Base-by-base conservation (phyloP, 108 stramenopile genomes). In the Conticribra guillardii region DNA sequence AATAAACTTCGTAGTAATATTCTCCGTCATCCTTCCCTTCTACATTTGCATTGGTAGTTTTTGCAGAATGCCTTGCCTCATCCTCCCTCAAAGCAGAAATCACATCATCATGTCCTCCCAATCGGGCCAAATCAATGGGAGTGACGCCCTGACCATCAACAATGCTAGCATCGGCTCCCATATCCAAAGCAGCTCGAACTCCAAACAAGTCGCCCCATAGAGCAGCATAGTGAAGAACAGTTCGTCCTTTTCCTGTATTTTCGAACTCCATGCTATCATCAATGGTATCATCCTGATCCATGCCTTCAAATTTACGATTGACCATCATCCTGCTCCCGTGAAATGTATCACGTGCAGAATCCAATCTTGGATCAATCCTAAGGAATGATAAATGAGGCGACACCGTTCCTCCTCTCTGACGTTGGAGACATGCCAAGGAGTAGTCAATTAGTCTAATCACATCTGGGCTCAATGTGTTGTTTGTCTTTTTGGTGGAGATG, bases 1-100 rank as follows among this genome's bases (percentile, higher is more conserved):
- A 63, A 44, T 75, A 81, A 17, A 81, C 49, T 33, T 81, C 80
- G 41, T 76, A 81, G 34, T 71, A 76, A 31, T 65, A 76, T 11
- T 81, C 80, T 16, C 26, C 80, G 14, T 54, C 70, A 1, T 55
- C 62, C 14, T 30, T 21, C 1, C 14, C 55, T 16, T 69, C 45
- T 2, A 1, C 28, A 29, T 11, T n/a, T 3, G 19, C 29, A 3
- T 29, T 49, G 30, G 0, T 49, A 48, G 29, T 49, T 47, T 26
- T 63, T 26, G 55, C 33, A 58, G 34, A 11, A 11, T 21, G 11
- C 24, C 41, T 15, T 9, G 30, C 30, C 19, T 55, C 60, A 0
- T 37, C 59, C 32, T 69, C 50, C 19, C 59, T 1, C 33, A 76
- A 48, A 2, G 27, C 56, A 9, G 55, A 45, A 24, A 57, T 15